Conservation (phyloP, 2,329 filamentous ascomycete species). For the Ceratocystis variospora region DNA sequence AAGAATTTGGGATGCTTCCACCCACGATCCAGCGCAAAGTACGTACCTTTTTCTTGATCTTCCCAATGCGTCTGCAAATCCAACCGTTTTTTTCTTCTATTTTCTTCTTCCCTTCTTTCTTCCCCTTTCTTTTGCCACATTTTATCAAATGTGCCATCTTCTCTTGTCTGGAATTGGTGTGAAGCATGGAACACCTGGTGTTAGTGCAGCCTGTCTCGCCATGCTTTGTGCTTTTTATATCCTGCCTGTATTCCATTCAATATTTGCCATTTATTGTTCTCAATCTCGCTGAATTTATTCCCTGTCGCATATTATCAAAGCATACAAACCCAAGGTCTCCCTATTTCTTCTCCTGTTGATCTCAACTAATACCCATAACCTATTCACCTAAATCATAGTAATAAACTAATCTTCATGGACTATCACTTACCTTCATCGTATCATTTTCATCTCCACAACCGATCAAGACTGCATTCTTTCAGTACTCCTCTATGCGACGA, state of each 20-base stretch:
- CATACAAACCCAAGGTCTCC: neutral
- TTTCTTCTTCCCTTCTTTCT: neutral
- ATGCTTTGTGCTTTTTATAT: neutral
- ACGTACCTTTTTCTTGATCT: constrained; percentile 12
- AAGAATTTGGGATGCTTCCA: constrained; percentile 20
- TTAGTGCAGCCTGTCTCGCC: neutral
- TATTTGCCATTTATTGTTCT: neutral
- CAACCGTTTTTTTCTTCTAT: neutral
- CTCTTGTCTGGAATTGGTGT: neutral
- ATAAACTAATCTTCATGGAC: no score
- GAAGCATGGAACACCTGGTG: neutral
- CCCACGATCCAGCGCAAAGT: constrained; percentile 22
- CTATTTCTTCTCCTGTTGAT: neutral
- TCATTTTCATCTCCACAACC: no score
- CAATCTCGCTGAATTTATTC: neutral
- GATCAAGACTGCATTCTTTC: no score
- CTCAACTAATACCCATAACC: no score
- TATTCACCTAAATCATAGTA: no score
- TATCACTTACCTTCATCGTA: no score
- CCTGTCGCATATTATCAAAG: neutral
- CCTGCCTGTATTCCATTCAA: neutral
- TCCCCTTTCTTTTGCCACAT: neutral
- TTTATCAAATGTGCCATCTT: neutral
- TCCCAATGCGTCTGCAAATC: constrained; percentile 1
- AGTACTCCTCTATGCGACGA: no score